Evolutionary conservation across 148 eudicot genomes (phyloP).

Genomic region (Vaccinium myrtillus): DNA sequence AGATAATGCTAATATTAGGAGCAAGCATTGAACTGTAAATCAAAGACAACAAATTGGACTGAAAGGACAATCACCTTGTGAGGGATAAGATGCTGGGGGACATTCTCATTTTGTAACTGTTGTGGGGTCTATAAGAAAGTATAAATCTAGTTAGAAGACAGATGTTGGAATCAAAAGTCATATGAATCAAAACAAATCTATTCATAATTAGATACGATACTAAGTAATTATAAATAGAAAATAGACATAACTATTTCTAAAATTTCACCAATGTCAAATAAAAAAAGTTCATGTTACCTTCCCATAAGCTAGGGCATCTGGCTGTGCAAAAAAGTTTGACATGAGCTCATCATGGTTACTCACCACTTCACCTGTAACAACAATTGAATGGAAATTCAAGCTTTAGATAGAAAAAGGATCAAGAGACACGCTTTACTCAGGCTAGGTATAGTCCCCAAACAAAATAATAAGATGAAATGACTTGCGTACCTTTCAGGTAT

Average conservation of each 20-base stretch:
- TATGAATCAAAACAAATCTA: not conserved
- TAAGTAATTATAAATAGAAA: not conserved
- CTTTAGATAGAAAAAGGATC: constrained; percentile 8
- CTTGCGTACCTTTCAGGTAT: constrained; percentile 69
- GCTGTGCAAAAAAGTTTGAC: constrained; percentile 99
- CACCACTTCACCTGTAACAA: constrained; percentile 77
- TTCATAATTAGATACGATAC: not conserved
- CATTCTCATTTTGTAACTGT: constrained; percentile 79
- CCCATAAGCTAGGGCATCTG: constrained; percentile 99
- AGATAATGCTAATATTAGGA: constrained; percentile 14
- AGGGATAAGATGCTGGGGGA: constrained; percentile 70
- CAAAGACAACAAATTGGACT: not conserved
- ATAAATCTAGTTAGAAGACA: constrained; percentile 19
- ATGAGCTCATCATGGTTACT: constrained; percentile 98
- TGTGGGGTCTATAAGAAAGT: constrained; percentile 65
- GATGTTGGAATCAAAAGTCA: not conserved
- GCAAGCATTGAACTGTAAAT: constrained; percentile 5
- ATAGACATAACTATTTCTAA: not conserved
- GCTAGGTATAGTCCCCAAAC: not conserved
- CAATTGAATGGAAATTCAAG: constrained; percentile 16
- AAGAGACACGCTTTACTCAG: not conserved
- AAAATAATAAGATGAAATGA: not conserved
- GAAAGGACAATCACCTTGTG: constrained; percentile 62
- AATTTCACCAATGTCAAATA: not conserved
- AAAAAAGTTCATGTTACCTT: constrained; percentile 46